These are phyloP conservation scores for Phalaenopsis equestris DNA, from an alignment of 106 monocot genomes.

Conservation along the genomic window DNA sequence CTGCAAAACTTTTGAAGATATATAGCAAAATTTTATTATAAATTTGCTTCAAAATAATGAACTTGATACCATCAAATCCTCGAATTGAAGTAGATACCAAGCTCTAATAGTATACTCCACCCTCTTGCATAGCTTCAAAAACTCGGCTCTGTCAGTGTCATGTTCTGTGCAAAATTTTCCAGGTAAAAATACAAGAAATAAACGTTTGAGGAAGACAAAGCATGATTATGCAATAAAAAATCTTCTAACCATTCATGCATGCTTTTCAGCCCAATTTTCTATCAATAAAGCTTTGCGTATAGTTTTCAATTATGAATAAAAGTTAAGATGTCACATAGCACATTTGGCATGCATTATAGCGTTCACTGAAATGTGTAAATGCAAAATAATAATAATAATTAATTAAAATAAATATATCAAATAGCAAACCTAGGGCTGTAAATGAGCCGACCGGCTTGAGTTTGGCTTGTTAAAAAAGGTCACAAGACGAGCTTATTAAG, in stretches of 20 bases:
- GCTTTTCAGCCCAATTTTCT: background rate
- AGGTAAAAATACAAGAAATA: background rate
- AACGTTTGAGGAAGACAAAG: background rate
- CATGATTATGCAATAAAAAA: background rate
- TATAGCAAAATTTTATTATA: background rate
- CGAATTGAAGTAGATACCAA: slow-evolving; percentile 78
- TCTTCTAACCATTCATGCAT: background rate
- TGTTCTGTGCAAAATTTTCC: slow-evolving; percentile 28
- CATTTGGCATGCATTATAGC: no score
- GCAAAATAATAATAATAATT: no score
- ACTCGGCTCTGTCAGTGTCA: slow-evolving; percentile 44
- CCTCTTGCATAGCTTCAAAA: slow-evolving; percentile 70
- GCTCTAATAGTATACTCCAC: slow-evolving; percentile 67
- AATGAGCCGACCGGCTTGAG: no score
- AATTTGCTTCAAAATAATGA: background rate
- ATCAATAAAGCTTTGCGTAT: background rate
- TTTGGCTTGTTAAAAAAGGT: no score
- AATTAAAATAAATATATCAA: no score
- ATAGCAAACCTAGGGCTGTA: no score
- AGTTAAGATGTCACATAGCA: background rate
- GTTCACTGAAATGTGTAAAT: no score
- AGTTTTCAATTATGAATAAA: background rate
- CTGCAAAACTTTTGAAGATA: background rate
- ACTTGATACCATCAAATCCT: slow-evolving; percentile 54
- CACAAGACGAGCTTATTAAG: no score